Conservation (phyloP, 1,139 yeast genomes). For the Lizanozyma gosingica region DNA sequence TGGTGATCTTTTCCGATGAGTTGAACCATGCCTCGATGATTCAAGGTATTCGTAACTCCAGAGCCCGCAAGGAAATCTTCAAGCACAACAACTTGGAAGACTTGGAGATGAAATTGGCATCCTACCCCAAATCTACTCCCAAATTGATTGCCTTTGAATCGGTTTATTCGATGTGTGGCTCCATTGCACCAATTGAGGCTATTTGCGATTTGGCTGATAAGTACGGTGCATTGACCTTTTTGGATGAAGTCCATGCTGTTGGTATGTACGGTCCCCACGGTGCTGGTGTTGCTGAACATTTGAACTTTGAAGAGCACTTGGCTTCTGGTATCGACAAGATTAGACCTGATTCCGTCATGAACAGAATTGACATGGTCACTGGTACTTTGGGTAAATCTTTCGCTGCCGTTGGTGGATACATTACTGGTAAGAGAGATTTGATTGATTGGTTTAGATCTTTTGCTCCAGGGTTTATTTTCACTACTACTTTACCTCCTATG, state of each 20-base stretch:
- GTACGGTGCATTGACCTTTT: slow-evolving; percentile 92
- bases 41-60: slow-evolving; percentile 86
- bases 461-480: slow-evolving; percentile 96
- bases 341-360: slow-evolving; percentile 58
- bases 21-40: slow-evolving; percentile 97
- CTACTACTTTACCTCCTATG: slow-evolving; percentile 95
- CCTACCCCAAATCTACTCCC: slow-evolving; percentile 78
- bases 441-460: slow-evolving; percentile 94
- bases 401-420: slow-evolving; percentile 96
- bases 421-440: slow-evolving; percentile 77
- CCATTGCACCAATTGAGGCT: slow-evolving; percentile 85
- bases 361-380: slow-evolving; percentile 89
- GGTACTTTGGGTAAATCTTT: slow-evolving; percentile 97
- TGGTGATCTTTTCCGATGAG: slow-evolving; percentile 89
- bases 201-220: slow-evolving; percentile 95
- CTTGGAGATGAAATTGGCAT: slow-evolving; percentile 67
- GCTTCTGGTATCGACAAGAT: slow-evolving; percentile 50
- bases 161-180: slow-evolving; percentile 97
- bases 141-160: slow-evolving; percentile 95
- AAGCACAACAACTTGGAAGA: slow-evolving; percentile 84
- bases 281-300: slow-evolving; percentile 98
- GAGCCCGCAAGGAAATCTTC: slow-evolving; percentile 81
- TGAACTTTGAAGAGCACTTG: slow-evolving; percentile 77
- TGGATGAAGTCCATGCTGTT: slow-evolving; percentile 98
- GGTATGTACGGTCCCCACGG: slow-evolving; percentile 99